Percentiles rank a stretch among this genome's conserved stretches.
These are phyloP conservation scores for Magnolia officinalis DNA, from an alignment of 164 flowering plant species.

Conservation along the genomic window DNA sequence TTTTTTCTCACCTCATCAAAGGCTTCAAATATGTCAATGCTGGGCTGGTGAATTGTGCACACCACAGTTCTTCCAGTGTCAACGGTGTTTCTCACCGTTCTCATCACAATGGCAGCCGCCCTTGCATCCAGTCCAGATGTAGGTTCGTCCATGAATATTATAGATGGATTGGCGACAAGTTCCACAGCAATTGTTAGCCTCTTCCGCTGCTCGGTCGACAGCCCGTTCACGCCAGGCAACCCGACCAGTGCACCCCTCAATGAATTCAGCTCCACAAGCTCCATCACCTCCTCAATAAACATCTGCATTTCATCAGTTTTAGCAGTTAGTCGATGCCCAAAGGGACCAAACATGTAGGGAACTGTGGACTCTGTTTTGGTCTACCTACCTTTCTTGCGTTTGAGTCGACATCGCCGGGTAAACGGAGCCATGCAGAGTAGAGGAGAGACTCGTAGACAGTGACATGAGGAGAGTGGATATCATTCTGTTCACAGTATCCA, in stretches of 20 bases:
- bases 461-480: constrained; percentile 51
- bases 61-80: constrained; percentile 52
- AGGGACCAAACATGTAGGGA: background rate
- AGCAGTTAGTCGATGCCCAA: background rate
- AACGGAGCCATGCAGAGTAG: constrained; percentile 56
- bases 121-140: constrained; percentile 56
- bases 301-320: constrained; percentile 22
- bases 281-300: constrained; percentile 52
- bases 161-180: constrained; percentile 50
- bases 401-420: constrained; percentile 35
- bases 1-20: constrained; percentile 42
- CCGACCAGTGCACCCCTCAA: constrained; percentile 38
- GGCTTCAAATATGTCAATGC: constrained; percentile 51
- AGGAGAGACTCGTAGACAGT: constrained; percentile 46
- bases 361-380: background rate
- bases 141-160: constrained; percentile 57
- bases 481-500: constrained; percentile 53
- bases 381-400: constrained; percentile 31
- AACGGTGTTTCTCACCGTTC: constrained; percentile 47
- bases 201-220: constrained; percentile 53
- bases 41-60: constrained; percentile 60
- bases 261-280: constrained; percentile 41
- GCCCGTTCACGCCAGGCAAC: constrained; percentile 43
- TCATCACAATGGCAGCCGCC: constrained; percentile 58
- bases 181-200: constrained; percentile 51